Percentiles rank a stretch among this genome's conserved stretches.
Evolutionary conservation across 805 yeast genomes (phyloP).

Genomic region (Candida michaelii): DNA sequence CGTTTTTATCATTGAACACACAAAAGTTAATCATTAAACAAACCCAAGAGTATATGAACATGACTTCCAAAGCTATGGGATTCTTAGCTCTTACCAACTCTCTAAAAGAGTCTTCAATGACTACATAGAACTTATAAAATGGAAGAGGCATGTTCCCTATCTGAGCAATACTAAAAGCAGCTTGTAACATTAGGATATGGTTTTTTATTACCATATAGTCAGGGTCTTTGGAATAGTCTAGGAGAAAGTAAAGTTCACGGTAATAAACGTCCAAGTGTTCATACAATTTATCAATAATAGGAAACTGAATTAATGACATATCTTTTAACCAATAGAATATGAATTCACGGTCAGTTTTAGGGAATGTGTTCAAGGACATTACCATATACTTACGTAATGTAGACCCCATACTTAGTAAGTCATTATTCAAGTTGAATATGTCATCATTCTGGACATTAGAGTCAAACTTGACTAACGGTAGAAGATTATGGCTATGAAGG

Average conservation of each 20-base stretch:
- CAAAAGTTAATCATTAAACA: slow-evolving; percentile 12
- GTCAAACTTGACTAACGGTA: slow-evolving; percentile 30
- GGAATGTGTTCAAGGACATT: neutral
- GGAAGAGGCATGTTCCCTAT: slow-evolving; percentile 17
- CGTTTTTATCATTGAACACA: slow-evolving; percentile 20
- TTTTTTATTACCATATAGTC: neutral
- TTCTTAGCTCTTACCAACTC: slow-evolving; percentile 21
- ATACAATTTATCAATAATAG: neutral
- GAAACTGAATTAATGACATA: neutral
- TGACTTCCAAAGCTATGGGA: slow-evolving; percentile 25
- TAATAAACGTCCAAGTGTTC: neutral
- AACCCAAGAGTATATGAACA: slow-evolving; percentile 23
- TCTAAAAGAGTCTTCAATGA: slow-evolving; percentile 14
- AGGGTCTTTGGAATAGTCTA: neutral
- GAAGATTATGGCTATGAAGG: slow-evolving; percentile 28
- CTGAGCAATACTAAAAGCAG: slow-evolving; percentile 7
- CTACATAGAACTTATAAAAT: slow-evolving; percentile 25
- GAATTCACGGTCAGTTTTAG: neutral
- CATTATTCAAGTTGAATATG: slow-evolving; percentile 48
- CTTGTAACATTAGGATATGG: neutral
- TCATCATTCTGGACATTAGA: slow-evolving; percentile 3
- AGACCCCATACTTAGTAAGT: slow-evolving; percentile 6
- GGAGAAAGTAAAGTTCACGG: neutral
- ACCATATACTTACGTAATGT: neutral
- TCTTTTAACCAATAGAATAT: neutral